Conservation (phyloP, 2,329 filamentous ascomycete species). For the Cadophora luteo-olivacea region DNA sequence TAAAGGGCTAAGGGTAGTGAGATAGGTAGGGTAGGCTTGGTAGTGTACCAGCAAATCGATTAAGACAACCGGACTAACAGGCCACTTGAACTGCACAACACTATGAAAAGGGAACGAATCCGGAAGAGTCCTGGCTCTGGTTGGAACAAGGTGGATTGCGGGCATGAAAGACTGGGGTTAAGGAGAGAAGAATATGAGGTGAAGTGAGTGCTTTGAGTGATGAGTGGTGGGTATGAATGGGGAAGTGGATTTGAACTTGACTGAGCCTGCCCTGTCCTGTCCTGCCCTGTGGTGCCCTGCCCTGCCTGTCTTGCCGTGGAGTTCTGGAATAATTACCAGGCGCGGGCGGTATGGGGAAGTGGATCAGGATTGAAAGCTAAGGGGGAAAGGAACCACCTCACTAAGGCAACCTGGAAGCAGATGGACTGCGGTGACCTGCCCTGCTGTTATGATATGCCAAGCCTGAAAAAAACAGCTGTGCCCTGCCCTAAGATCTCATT, state of each 20-base stretch:
- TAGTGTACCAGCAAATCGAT: slow-evolving; percentile 1
- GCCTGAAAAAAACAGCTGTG: not conserved
- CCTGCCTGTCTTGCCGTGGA: not conserved
- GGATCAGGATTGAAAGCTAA: not conserved
- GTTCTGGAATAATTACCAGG: slow-evolving; percentile 1
- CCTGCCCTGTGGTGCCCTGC: not conserved
- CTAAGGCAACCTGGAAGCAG: not conserved
- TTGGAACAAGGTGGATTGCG: not conserved
- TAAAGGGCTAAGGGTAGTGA: not conserved
- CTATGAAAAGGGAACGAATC: not conserved
- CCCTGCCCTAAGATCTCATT: not conserved
- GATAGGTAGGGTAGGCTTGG: no score
- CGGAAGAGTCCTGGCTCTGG: not conserved
- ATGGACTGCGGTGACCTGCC: not conserved
- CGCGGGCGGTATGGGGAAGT: slow-evolving; percentile 1
- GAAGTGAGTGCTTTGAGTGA: not conserved
- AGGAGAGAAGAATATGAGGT: not conserved
- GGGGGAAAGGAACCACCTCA: not conserved
- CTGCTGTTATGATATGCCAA: not conserved
- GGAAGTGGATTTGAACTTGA: not conserved
- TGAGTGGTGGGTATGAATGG: not conserved
- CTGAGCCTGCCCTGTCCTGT: not conserved
- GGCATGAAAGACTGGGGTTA: not conserved
- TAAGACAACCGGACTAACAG: not conserved
- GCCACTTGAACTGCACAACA: not conserved